These are phyloP conservation scores for Geranomyces variabilis DNA, from an alignment of 192 early-diverging fungal species.

Conservation along the genomic window DNA sequence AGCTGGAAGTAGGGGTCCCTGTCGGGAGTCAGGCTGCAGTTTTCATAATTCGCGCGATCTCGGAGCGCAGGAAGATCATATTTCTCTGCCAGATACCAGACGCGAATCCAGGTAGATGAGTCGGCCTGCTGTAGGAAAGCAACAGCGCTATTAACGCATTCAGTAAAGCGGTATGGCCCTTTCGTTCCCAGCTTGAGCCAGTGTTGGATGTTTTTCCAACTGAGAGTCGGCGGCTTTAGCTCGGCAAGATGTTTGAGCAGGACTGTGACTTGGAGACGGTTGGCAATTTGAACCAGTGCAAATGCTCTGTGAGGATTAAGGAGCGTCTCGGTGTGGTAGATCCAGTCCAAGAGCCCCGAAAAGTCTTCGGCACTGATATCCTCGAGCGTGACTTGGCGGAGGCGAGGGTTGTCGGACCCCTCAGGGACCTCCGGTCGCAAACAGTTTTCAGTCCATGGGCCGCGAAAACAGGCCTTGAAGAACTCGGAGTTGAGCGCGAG, in stretches of 20 bases:
- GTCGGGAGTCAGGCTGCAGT: background rate
- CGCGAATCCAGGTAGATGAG: background rate
- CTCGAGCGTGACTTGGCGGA: background rate
- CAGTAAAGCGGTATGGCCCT: background rate
- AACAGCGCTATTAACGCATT: background rate
- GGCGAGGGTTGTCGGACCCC: background rate
- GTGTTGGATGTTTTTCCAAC: background rate
- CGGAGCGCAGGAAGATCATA: background rate
- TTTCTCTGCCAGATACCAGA: background rate
- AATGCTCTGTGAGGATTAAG: background rate
- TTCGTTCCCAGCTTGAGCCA: background rate
- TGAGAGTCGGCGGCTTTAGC: background rate
- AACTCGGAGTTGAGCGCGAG: background rate
- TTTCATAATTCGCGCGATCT: background rate
- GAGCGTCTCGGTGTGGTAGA: background rate
- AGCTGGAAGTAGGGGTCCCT: background rate
- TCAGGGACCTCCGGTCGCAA: background rate
- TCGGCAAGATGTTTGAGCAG: background rate
- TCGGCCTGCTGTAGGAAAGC: background rate
- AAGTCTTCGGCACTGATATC: background rate
- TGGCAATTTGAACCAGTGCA: background rate
- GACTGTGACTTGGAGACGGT: background rate
- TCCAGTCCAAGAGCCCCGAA: background rate
- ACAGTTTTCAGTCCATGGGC: background rate
- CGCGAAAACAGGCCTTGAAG: background rate